These are phyloP conservation scores for Wickerhamomyces subpelliculosus DNA, from an alignment of 805 yeast genomes.

Conservation along the genomic window DNA sequence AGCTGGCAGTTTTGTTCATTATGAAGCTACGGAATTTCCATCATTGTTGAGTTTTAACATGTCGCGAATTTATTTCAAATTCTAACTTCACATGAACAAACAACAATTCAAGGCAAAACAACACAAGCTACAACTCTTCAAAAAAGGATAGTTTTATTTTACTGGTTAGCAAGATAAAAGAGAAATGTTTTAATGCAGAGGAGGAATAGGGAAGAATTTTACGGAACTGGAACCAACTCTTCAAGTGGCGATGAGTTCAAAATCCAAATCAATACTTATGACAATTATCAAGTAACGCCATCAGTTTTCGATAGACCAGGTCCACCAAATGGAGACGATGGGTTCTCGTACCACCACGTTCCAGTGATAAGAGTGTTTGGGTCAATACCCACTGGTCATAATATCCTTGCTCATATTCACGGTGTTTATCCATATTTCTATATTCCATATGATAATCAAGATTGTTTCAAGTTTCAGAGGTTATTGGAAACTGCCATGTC, in stretches of 20 bases:
- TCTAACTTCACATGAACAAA: no score
- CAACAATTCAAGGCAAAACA: no score
- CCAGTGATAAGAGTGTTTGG: conserved; percentile 83
- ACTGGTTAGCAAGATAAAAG: no score
- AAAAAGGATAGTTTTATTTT: not conserved
- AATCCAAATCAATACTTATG: conserved; percentile 57
- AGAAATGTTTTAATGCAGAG: conserved; percentile 2
- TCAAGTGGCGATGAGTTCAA: conserved; percentile 9
- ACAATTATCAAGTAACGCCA: conserved; percentile 57
- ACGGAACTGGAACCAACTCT: not conserved
- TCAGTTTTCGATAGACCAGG: conserved; percentile 40
- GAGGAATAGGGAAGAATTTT: not conserved
- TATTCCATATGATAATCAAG: conserved; percentile 49
- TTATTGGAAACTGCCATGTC: conserved; percentile 38
- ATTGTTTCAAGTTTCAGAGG: conserved; percentile 32
- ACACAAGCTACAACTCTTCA: no score
- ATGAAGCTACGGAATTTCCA: no score
- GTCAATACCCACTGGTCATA: conserved; percentile 50
- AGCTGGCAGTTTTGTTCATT: no score
- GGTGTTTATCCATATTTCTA: conserved; percentile 79
- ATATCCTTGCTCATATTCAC: conserved; percentile 66
- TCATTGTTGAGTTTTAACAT: no score
- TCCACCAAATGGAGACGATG: conserved; percentile 20
- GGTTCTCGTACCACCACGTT: conserved; percentile 35
- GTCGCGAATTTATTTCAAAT: no score